Conservation (phyloP, 2,329 filamentous ascomycete species). For the Curvularia verruculosa region DNA sequence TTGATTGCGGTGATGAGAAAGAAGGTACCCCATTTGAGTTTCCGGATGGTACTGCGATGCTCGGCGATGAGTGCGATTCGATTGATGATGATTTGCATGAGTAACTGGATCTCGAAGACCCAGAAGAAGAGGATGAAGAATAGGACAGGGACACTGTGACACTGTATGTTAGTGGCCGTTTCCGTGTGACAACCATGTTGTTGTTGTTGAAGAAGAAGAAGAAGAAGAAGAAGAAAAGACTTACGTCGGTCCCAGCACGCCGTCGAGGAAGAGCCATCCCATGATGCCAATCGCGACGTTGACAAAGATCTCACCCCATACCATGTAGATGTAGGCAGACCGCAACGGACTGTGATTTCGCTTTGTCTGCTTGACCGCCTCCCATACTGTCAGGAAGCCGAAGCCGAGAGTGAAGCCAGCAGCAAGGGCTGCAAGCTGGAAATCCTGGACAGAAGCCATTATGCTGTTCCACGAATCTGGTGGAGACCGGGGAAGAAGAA, state of each 20-base stretch:
- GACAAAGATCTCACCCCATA: conserved; percentile 42
- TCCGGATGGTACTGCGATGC: conserved; percentile 45
- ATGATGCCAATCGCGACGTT: conserved; percentile 40
- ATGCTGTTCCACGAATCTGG: conserved; percentile 1
- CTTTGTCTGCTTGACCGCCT: conserved; percentile 45
- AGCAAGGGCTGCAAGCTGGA: conserved; percentile 40
- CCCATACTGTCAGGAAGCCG: conserved; percentile 44
- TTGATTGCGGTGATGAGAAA: conserved; percentile 58
- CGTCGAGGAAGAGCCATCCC: conserved; percentile 42
- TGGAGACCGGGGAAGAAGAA: conserved; percentile 2
- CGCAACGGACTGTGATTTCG: conserved; percentile 43
- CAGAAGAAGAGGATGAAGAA: conserved; percentile 44
- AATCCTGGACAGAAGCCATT: conserved; percentile 34
- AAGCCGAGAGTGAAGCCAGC: conserved; percentile 47
- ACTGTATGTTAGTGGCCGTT: conserved; percentile 5
- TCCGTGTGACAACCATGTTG: background rate
- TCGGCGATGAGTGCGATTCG: conserved; percentile 59
- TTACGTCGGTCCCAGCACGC: conserved; percentile 39
- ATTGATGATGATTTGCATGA: conserved; percentile 64
- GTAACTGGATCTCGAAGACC: conserved; percentile 53
- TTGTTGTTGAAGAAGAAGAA: no score
- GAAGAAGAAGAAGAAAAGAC: conserved; percentile 1
- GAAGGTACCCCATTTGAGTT: conserved; percentile 57
- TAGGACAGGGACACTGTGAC: conserved; percentile 34
- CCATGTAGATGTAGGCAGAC: conserved; percentile 47